Percentiles rank a stretch among this genome's conserved stretches.
These are phyloP conservation scores for Hymenoscyphus fructigenus DNA, from an alignment of 2,329 filamentous ascomycete genomes.

Conservation along the genomic window DNA sequence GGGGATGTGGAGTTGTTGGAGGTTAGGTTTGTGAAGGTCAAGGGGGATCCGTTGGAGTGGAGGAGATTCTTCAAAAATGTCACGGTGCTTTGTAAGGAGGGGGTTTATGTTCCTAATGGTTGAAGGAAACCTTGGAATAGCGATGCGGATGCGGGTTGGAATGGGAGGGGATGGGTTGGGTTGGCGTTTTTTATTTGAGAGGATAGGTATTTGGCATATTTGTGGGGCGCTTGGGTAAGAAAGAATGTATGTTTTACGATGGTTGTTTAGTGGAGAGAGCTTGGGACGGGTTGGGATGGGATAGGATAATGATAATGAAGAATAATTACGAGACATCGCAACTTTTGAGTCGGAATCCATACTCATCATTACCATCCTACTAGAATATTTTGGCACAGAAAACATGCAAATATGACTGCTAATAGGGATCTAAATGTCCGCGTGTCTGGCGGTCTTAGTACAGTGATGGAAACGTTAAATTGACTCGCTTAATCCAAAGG, in stretches of 20 bases:
- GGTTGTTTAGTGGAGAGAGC: no score
- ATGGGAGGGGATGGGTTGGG: background rate
- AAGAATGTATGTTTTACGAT: background rate
- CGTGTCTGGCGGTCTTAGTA: no score
- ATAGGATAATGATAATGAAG: no score
- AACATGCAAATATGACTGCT: no score
- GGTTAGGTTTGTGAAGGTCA: conserved; percentile 88
- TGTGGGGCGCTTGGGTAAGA: background rate
- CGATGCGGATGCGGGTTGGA: background rate
- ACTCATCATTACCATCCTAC: no score
- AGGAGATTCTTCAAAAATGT: conserved; percentile 94
- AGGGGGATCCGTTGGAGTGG: conserved; percentile 97
- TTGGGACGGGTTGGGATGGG: no score
- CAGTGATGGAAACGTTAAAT: no score
- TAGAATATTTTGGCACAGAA: no score
- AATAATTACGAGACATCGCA: no score
- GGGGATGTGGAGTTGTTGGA: conserved; percentile 66
- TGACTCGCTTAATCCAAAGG: no score
- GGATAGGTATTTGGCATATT: background rate
- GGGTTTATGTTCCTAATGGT: conserved; percentile 60
- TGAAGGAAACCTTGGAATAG: background rate
- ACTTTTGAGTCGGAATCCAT: no score
- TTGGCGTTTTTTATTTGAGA: background rate
- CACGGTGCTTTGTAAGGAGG: conserved; percentile 83
- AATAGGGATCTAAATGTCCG: no score